Evolutionary conservation across 2,329 filamentous ascomycete species (phyloP), one percentile per base, ranked within the genome.

Genomic region (Bipolaris cookei): DNA sequence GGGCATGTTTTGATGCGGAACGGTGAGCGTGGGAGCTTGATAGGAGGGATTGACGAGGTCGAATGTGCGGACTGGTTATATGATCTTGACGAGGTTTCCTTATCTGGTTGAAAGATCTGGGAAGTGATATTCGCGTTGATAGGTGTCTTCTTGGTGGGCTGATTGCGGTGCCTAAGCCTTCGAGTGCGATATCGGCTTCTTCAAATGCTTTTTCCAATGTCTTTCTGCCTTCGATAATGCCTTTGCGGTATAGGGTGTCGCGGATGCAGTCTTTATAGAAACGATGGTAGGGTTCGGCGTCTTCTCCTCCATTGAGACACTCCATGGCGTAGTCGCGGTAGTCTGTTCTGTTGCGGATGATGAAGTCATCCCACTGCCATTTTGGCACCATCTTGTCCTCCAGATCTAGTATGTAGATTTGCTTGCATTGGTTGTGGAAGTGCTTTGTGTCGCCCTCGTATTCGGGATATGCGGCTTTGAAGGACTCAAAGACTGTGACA

Each of bases 311-410:
- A 1, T 70, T 63, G 1, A 63, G 20, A 50, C 73, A 73, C 6
- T 65, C 55, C 7, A 56, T 20, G 0, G 44, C 58, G 23, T 77
- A 76, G 1, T 51, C 42, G 13, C 51, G 64, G 58, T 72, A 78
- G n/a, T 77, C 72, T 4, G 58, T 71, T 23, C 63, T 58, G 52
- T 73, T 68, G 14, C 75, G 68, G 23, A 77, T 69, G 34, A 78
- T 69, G 51, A 66, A 78, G 44, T 78, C 76, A 47, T 78, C 76
- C 76, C 76, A 78, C 35, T 73, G 70, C 60, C 66, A 76, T 38
- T 70, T 76, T 1, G 75, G 70, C 13, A 74, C 66, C 69, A 74
- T 73, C 35, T 65, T 71, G 23, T 73, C 71, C 34, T 71, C 62
- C 10, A 50, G 21, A 14, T 74, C 69, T 6, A 77, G 62, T 20